A percentile compares a stretch with the other conserved stretches of the same genome.
These are phyloP conservation scores for Aspergillus sp. DNA, from an alignment of 2,329 filamentous ascomycete genomes.

Conservation along the genomic window DNA sequence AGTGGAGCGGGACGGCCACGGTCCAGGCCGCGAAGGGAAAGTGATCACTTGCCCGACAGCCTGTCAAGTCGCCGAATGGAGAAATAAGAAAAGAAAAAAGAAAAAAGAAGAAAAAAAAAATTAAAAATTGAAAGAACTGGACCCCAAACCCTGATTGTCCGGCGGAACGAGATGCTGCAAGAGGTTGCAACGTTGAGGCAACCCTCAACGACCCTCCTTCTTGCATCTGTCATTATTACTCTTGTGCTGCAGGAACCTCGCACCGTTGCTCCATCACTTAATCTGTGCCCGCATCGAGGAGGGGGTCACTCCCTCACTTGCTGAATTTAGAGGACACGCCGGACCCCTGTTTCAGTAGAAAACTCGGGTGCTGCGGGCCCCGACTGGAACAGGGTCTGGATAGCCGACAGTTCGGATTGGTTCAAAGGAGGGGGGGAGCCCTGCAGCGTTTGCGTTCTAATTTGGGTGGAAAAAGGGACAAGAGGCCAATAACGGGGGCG, in stretches of 20 bases:
- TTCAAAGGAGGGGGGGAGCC: not conserved
- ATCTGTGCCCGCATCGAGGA: too few species aligned
- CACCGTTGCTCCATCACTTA: too few species aligned
- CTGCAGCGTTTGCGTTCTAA: not conserved
- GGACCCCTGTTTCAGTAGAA: not conserved
- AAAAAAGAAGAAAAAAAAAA: too few species aligned
- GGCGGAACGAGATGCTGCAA: too few species aligned
- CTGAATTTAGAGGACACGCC: not conserved
- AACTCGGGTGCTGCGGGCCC: not conserved
- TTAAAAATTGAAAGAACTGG: too few species aligned
- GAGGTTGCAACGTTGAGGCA: too few species aligned
- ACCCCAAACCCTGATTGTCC: too few species aligned
- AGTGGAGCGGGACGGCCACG: not conserved
- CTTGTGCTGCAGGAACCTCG: too few species aligned
- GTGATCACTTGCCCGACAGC: not conserved
- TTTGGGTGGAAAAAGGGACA: not conserved
- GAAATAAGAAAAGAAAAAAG: too few species aligned
- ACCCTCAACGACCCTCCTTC: too few species aligned
- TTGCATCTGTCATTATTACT: too few species aligned
- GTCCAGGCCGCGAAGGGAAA: not conserved
- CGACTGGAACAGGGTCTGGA: not conserved
- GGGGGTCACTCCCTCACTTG: too few species aligned
- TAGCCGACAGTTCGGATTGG: not conserved
- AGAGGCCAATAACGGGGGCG: not conserved
- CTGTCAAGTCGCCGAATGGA: not conserved